Conservation (phyloP, 2,329 filamentous ascomycete genomes). For the Cadophora sp. region DNA sequence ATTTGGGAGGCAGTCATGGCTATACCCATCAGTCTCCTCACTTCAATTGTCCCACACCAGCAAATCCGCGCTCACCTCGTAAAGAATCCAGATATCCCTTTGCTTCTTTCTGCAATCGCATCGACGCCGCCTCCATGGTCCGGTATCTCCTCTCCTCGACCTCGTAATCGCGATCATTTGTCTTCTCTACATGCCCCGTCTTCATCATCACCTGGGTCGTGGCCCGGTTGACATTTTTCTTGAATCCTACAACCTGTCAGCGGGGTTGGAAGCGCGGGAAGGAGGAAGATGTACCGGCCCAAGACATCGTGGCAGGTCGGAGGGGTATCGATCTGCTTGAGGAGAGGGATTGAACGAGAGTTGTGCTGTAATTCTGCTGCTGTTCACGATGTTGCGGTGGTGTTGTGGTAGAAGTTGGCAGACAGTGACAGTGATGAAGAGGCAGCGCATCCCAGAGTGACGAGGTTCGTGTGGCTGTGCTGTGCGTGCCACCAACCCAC, state of each 20-base stretch:
- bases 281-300: constrained; percentile 50
- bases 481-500: not conserved
- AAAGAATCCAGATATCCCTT: constrained; percentile 97
- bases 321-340: not conserved
- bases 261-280: constrained; percentile 3
- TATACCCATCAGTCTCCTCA: constrained; percentile 46
- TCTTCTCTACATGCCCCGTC: constrained; percentile 98
- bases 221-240: constrained; percentile 97
- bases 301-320: constrained; percentile 51
- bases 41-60: not conserved
- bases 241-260: constrained; percentile 68
- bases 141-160: constrained; percentile 97
- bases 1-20: constrained; percentile 99
- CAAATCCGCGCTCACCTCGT: constrained; percentile 64
- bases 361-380: constrained; percentile 11
- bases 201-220: constrained; percentile 99
- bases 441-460: constrained; percentile 6
- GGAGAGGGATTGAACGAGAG: not conserved
- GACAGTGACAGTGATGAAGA: not conserved
- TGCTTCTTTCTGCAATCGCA: constrained; percentile 93
- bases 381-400: not conserved
- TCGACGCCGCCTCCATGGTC: constrained; percentile 94
- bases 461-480: constrained; percentile 23
- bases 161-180: constrained; percentile 97
- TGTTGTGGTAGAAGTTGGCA: constrained; percentile 8